phyloP scores from a whole-genome alignment of 257 asterid species.

The Nicotiana otophora region DNA sequence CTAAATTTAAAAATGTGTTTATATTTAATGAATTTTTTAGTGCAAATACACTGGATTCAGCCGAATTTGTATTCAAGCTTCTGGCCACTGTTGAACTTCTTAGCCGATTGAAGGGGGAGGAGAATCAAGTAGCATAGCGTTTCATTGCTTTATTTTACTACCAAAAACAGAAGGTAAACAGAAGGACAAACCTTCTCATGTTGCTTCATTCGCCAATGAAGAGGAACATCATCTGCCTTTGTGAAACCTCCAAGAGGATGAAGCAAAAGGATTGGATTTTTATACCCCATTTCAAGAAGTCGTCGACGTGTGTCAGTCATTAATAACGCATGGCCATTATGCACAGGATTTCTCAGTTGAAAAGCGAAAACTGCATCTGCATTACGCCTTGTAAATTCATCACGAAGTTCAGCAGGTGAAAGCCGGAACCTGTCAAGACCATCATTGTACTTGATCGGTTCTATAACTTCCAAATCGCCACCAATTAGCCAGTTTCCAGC shows the following conservation, averaged over 20 bases:
- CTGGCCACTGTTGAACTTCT: too few relatives aligned
- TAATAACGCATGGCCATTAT: conserved; percentile 82
- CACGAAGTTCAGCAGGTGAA: conserved; percentile 73
- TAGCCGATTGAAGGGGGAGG: too few relatives aligned
- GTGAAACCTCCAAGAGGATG: conserved; percentile 89
- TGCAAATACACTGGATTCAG: too few relatives aligned
- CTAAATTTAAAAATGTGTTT: too few relatives aligned
- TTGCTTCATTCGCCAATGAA: conserved; percentile 86
- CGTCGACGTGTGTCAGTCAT: conserved; percentile 91
- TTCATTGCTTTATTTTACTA: background rate
- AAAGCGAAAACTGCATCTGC: conserved; percentile 96
- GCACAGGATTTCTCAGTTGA: conserved; percentile 94
- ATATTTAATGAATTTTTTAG: too few relatives aligned
- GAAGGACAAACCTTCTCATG: conserved; percentile 69
- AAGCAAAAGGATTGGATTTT: conserved; percentile 78
- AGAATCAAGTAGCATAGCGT: background rate
- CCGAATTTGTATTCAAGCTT: too few relatives aligned
- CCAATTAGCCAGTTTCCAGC: conserved; percentile 92
- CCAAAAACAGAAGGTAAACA: background rate
- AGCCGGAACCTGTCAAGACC: conserved; percentile 78
- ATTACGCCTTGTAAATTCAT: conserved; percentile 61
- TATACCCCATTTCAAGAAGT: conserved; percentile 84
- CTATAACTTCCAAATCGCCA: conserved; percentile 74
- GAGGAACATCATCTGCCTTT: conserved; percentile 91
- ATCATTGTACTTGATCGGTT: conserved; percentile 63